phyloP scores from a whole-genome alignment of 768 basidiomycete genomes.

The Hygrophoropsis aurantiaca region DNA sequence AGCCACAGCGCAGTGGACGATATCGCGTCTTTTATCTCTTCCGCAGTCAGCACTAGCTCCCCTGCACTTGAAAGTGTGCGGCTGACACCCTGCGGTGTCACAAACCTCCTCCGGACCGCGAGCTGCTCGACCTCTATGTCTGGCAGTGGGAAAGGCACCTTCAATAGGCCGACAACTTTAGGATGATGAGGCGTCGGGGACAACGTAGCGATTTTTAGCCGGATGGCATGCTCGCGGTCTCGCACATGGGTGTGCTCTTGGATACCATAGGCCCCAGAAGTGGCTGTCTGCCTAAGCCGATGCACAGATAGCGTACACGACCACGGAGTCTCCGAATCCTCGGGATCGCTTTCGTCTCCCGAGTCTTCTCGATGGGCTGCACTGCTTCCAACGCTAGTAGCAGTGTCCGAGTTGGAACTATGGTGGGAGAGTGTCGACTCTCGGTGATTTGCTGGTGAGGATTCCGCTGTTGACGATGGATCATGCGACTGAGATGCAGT shows the following conservation, averaged over 20 bases:
- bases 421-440: constrained; percentile 41
- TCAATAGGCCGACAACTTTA: constrained; percentile 88
- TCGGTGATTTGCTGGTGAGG: constrained; percentile 23
- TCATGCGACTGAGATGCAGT: constrained; percentile 9
- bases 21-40: constrained; percentile 92
- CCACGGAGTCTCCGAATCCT: constrained; percentile 97
- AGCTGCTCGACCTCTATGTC: constrained; percentile 73
- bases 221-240: constrained; percentile 11
- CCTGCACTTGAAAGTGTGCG: constrained; percentile 23
- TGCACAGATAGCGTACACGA: constrained; percentile 78
- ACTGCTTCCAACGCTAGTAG: constrained; percentile 21
- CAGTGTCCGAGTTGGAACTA: constrained; percentile 35
- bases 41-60: constrained; percentile 72
- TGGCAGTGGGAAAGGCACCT: constrained; percentile 86
- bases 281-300: constrained; percentile 31
- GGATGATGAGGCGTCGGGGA: constrained; percentile 95
- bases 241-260: constrained; percentile 5
- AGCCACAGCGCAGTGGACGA: constrained; percentile 89
- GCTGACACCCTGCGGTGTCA: constrained; percentile 27
- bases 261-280: constrained; percentile 6
- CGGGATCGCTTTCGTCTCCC: constrained; percentile 87
- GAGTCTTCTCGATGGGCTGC: constrained; percentile 40
- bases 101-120: constrained; percentile 49
- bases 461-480: constrained; percentile 1
- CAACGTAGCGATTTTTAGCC: constrained; percentile 77